A percentile compares a stretch with the other conserved stretches of the same genome.
Conservation (phyloP, 2,329 filamentous ascomycete species). For the Claviceps monticola region DNA sequence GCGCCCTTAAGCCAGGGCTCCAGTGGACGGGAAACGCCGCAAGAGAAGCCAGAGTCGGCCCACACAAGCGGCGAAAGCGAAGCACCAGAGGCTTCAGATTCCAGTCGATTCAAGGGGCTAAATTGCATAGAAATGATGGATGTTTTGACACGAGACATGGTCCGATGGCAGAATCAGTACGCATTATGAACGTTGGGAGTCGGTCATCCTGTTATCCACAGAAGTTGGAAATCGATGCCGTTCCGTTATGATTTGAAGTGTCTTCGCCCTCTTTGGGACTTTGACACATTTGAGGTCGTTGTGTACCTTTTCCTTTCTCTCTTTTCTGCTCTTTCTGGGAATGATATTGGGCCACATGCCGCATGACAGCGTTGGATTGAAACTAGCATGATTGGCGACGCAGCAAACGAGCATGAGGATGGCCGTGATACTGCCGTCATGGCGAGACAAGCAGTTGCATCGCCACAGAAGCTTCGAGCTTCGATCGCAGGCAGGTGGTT, state of each 20-base stretch:
- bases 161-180: slow-evolving; percentile 74
- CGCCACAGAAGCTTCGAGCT: not conserved
- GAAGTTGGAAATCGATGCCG: not conserved
- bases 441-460: not conserved
- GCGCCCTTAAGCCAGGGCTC: slow-evolving; percentile 27
- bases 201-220: not conserved
- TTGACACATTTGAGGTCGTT: not conserved
- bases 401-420: not conserved
- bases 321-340: not conserved
- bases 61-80: slow-evolving; percentile 21
- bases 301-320: not conserved
- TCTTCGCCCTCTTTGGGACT: not conserved
- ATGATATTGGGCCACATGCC: slow-evolving; percentile 1
- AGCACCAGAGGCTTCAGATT: slow-evolving; percentile 11
- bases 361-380: slow-evolving; percentile 6
- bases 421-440: not conserved
- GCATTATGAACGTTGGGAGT: slow-evolving; percentile 14
- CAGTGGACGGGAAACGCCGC: slow-evolving; percentile 21
- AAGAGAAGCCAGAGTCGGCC: slow-evolving; percentile 20
- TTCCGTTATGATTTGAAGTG: not conserved
- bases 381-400: slow-evolving; percentile 4
- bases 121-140: slow-evolving; percentile 87
- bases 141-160: slow-evolving; percentile 60
- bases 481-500: not conserved
- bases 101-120: slow-evolving; percentile 57